A percentile compares a stretch with the other conserved stretches of the same genome.
These are phyloP conservation scores for Closterium sp. DNA, from an alignment of 139 green algal species.

Conservation along the genomic window DNA sequence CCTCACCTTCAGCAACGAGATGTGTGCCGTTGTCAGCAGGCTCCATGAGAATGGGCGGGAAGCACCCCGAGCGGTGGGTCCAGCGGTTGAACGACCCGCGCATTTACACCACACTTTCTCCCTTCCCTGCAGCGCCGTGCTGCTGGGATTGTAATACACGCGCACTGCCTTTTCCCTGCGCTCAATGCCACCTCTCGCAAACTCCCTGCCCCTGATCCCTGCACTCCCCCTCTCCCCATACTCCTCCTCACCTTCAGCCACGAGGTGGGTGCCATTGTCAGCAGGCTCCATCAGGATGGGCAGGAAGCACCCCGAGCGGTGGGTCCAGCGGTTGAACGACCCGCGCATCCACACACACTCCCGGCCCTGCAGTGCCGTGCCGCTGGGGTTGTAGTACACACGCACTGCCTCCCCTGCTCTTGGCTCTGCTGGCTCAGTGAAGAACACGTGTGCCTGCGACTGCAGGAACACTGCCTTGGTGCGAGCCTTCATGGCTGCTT, in stretches of 20 bases:
- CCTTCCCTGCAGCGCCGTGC: slow-evolving; percentile 74
- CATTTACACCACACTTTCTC: slow-evolving; percentile 81
- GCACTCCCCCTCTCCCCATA: too few species aligned
- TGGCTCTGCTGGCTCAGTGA: slow-evolving; percentile 26
- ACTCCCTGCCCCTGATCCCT: too few species aligned
- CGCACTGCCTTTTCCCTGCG: slow-evolving; percentile 42
- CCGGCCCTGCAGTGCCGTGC: slow-evolving; percentile 74
- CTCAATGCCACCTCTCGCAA: too few species aligned
- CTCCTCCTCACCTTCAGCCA: slow-evolving; percentile 26
- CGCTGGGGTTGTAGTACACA: slow-evolving; percentile 92
- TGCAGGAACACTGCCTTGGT: slow-evolving; percentile 25
- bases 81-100: slow-evolving; percentile 81
- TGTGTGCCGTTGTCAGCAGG: slow-evolving; percentile 8
- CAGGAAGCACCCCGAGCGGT: slow-evolving; percentile 34
- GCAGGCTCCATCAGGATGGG: slow-evolving; percentile 25
- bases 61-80: slow-evolving; percentile 39
- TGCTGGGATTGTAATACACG: slow-evolving; percentile 92
- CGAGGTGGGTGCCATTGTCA: slow-evolving; percentile 12
- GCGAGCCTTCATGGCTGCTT: slow-evolving; percentile 30
- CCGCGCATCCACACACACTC: slow-evolving; percentile 77
- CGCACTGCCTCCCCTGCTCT: slow-evolving; percentile 29
- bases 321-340: slow-evolving; percentile 80
- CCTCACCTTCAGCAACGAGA: slow-evolving; percentile 38
- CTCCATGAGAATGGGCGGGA: slow-evolving; percentile 23
- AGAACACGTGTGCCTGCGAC: slow-evolving; percentile 41